These are phyloP conservation scores for Candida nemodendra DNA, from an alignment of 805 yeast species.

Conservation along the genomic window DNA sequence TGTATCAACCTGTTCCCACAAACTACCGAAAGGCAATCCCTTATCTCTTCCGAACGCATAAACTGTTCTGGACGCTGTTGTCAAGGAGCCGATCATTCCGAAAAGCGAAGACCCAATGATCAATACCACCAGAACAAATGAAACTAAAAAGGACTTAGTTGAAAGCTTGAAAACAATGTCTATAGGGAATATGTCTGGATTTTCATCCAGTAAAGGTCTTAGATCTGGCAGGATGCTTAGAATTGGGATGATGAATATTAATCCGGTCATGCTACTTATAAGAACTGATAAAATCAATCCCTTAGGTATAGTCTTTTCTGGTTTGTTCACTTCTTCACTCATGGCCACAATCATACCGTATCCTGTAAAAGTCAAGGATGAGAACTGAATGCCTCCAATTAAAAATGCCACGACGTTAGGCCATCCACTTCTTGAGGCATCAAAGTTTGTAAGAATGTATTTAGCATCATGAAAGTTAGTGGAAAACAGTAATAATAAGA, in stretches of 20 bases:
- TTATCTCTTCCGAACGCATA: constrained; percentile 82
- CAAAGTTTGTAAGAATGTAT: constrained; percentile 63
- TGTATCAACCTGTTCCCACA: constrained; percentile 65
- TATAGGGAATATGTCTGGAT: constrained; percentile 73
- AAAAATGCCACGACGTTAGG: constrained; percentile 67
- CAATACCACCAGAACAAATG: constrained; percentile 64
- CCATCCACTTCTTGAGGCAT: constrained; percentile 75
- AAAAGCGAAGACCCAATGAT: constrained; percentile 69
- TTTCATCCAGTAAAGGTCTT: constrained; percentile 50
- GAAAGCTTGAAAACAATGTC: constrained; percentile 71
- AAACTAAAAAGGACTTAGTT: constrained; percentile 65
- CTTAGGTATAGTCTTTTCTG: constrained; percentile 71
- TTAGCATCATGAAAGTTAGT: constrained; percentile 56
- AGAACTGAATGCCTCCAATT: constrained; percentile 78
- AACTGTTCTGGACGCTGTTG: constrained; percentile 81
- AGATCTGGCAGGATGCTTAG: constrained; percentile 71
- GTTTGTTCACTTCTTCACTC: constrained; percentile 76
- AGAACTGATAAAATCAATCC: constrained; percentile 68
- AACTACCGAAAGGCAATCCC: constrained; percentile 63
- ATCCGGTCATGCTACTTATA: constrained; percentile 65
- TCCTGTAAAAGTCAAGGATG: constrained; percentile 78
- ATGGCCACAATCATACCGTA: constrained; percentile 80
- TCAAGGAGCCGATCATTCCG: constrained; percentile 76
- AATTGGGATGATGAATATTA: constrained; percentile 70
- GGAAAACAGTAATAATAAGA: constrained; percentile 57